phyloP scores from a whole-genome alignment of 495 filamentous ascomycete species.

The Penicillium ucsense region DNA sequence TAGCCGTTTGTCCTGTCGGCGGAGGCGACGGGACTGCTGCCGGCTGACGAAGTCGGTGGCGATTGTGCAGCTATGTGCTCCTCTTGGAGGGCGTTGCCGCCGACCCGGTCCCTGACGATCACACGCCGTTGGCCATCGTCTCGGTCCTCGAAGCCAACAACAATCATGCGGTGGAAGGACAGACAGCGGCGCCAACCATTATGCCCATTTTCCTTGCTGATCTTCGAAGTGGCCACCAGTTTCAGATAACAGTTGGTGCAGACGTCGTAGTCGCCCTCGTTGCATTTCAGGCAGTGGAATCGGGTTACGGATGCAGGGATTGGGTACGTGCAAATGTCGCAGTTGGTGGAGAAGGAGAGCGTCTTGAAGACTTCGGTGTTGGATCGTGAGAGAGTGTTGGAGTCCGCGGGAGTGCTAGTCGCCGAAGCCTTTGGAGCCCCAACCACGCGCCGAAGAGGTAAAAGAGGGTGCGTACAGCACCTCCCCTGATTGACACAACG shows the following conservation, averaged over 20 bases:
- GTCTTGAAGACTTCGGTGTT: constrained; percentile 41
- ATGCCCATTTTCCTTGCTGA: constrained; percentile 64
- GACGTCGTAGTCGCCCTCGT: constrained; percentile 72
- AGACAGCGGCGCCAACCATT: constrained; percentile 74
- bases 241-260: constrained; percentile 66
- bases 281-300: constrained; percentile 67
- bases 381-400: constrained; percentile 19
- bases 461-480: constrained; percentile 67
- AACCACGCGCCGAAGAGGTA: constrained; percentile 49
- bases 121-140: constrained; percentile 47
- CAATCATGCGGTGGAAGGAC: constrained; percentile 71
- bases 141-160: constrained; percentile 61
- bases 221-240: constrained; percentile 47
- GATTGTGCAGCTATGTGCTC: constrained; percentile 29
- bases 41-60: constrained; percentile 10
- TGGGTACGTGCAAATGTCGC: constrained; percentile 60
- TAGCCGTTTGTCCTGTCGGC: constrained; percentile 24
- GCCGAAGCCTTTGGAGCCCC: constrained; percentile 13
- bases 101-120: constrained; percentile 59
- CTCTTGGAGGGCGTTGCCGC: constrained; percentile 53
- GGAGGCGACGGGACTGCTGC: constrained; percentile 10
- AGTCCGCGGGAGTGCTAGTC: constrained; percentile 13
- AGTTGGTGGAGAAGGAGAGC: constrained; percentile 57
- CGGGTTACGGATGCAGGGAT: constrained; percentile 59
- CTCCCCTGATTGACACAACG: constrained; percentile 66